phyloP scores from a whole-genome alignment of 2,329 filamentous ascomycete species.

The Exophiala aquamarina region DNA sequence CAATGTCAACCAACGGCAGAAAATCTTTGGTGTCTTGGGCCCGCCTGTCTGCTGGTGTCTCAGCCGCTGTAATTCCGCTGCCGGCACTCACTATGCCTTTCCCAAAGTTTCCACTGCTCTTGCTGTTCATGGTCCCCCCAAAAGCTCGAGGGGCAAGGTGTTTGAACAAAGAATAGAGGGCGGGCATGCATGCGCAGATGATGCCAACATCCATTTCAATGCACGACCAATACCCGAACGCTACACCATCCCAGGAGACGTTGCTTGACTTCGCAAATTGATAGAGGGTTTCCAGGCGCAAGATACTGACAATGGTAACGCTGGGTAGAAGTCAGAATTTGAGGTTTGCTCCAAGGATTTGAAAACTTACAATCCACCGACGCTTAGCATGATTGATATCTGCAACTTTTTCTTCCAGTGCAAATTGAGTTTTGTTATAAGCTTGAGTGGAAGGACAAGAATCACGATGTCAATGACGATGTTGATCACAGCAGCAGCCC shows the following conservation, averaged over 20 bases:
- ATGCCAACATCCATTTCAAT: slow-evolving; percentile 46
- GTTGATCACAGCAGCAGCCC: slow-evolving; percentile 54
- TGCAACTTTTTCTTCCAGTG: slow-evolving; percentile 47
- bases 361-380: slow-evolving; percentile 44
- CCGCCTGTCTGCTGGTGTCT: slow-evolving; percentile 2
- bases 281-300: slow-evolving; percentile 46
- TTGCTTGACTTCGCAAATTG: slow-evolving; percentile 39
- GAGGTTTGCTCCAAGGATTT: neutral
- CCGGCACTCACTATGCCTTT: neutral
- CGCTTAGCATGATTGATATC: slow-evolving; percentile 52
- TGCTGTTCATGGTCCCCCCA: slow-evolving; percentile 4
- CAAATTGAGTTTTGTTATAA: slow-evolving; percentile 35
- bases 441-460: slow-evolving; percentile 51
- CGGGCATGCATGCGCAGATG: slow-evolving; percentile 47
- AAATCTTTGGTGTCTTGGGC: slow-evolving; percentile 6
- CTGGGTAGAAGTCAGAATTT: slow-evolving; percentile 28
- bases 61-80: neutral
- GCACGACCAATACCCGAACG: slow-evolving; percentile 42
- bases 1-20: slow-evolving; percentile 7
- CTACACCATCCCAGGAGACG: slow-evolving; percentile 38
- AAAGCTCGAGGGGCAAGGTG: slow-evolving; percentile 22
- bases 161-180: slow-evolving; percentile 32
- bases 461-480: slow-evolving; percentile 56
- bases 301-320: slow-evolving; percentile 45
- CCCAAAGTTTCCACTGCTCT: slow-evolving; percentile 6